Percentiles rank a stretch among this genome's conserved stretches.
phyloP scores from a whole-genome alignment of 176 grass and related monocot genomes.

The Neostapfia colusana region DNA sequence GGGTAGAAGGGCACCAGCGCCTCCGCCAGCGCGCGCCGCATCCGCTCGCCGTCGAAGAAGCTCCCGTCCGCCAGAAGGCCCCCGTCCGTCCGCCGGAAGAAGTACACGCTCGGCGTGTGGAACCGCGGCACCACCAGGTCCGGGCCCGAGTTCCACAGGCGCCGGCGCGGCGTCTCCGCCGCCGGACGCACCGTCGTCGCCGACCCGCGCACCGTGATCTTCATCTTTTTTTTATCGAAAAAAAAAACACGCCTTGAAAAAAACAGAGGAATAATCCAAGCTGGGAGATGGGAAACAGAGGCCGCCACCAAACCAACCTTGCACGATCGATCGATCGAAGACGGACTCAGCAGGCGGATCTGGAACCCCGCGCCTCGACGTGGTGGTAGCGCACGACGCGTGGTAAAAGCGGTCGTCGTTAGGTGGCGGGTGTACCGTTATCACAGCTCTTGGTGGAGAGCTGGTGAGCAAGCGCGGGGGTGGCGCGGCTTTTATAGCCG shows the following conservation, averaged over 20 bases:
- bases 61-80: background rate
- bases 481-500: conserved; percentile 43
- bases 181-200: conserved; percentile 66
- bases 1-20: conserved; percentile 87
- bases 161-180: conserved; percentile 51
- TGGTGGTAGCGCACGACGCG: conserved; percentile 9
- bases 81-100: conserved; percentile 49
- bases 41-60: conserved; percentile 70
- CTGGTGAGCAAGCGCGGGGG: conserved; percentile 41
- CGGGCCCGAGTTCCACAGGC: conserved; percentile 75
- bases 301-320: background rate
- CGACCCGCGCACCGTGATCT: conserved; percentile 62
- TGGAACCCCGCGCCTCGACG: background rate
- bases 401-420: background rate
- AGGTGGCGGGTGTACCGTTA: background rate
- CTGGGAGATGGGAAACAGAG: background rate
- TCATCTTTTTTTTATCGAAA: conserved; percentile 30
- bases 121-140: conserved; percentile 82
- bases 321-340: background rate
- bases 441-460: conserved; percentile 56
- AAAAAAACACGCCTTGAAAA: background rate
- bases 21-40: conserved; percentile 63
- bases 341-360: background rate
- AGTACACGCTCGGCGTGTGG: conserved; percentile 92
- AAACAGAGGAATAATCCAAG: background rate